A percentile compares a stretch with the other conserved stretches of the same genome.
Conservation (phyloP, 108 stramenopile species). For the Fragilariopsis cylindrus region DNA sequence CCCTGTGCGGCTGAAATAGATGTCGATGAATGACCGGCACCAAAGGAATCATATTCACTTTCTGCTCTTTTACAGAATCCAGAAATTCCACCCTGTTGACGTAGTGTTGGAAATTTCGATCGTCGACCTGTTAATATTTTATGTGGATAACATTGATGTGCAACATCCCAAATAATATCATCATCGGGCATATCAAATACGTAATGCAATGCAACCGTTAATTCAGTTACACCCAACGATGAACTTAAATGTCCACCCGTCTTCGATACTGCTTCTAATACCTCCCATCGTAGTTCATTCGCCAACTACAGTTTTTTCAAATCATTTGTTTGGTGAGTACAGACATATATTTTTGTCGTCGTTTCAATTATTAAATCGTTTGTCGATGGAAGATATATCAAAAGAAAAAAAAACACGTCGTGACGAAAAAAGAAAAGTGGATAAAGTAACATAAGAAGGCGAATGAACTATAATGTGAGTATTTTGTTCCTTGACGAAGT, state of each 20-base stretch:
- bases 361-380: neutral
- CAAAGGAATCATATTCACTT: constrained; percentile 94
- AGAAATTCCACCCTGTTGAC: constrained; percentile 89
- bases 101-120: constrained; percentile 74
- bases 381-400: neutral
- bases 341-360: neutral
- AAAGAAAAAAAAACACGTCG: neutral
- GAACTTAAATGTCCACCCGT: constrained; percentile 96
- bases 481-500: too few relatives aligned
- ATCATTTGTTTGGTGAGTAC: neutral
- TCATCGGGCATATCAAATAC: constrained; percentile 98
- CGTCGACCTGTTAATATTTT: constrained; percentile 96
- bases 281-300: constrained; percentile 94
- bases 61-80: constrained; percentile 97
- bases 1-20: constrained; percentile 94
- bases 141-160: constrained; percentile 98
- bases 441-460: too few relatives aligned
- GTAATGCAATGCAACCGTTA: constrained; percentile 96
- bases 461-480: too few relatives aligned
- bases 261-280: constrained; percentile 92
- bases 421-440: neutral
- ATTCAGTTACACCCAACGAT: constrained; percentile 92
- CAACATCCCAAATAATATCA: constrained; percentile 97
- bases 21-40: constrained; percentile 94
- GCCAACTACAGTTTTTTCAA: constrained; percentile 49